Evolutionary conservation across 495 filamentous ascomycete genomes (phyloP), one percentile per base, ranked within the genome.

Genomic region (Astrothelium macrocarpum): DNA sequence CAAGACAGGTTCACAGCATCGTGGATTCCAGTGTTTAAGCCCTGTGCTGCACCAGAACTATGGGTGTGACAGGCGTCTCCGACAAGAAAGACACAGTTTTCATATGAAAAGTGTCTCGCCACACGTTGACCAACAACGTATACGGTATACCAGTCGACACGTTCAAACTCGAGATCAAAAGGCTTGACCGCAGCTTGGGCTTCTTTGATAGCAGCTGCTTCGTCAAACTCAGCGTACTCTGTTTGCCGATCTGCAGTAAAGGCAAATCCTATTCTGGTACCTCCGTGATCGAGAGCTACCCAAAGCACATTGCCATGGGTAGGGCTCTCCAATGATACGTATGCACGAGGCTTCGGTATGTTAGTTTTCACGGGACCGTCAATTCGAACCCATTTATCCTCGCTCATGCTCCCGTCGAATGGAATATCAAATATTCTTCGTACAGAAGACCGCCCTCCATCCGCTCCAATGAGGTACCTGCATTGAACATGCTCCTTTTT

Each of bases 101-200:
- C 64, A 1, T 65, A 64, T n/a, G 74, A 72, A 58, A 81, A 83
- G 4, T 63, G 67, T 14, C 72, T 69, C 1, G 82, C 82, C 23
- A 84, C 70, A 1, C 80, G 74, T 63, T 85, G 82, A 1, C 80
- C 78, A 31, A 84, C 81, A 1, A 74, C 77, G 63, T 84, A 83
- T 45, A 83, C 80, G 0, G 82, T 84, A 72, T 80, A 85, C 84
- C 82, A 84, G 66, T 84, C 81, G 12, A 79, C 73, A 11, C 73
- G 69, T 43, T 76, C 73, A 53, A 81, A 78, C 4, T 72, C 64
- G 29, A 82, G 62, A 1, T 60, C 67, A 64, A 81, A 82, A 0
- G 80, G 80, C 63, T 75, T 74, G 29, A 81, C 75, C 0, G 75
- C 73, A 29, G 70, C 75, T 18, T 78, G 74, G 2, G 79, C 78